Base-by-base conservation (phyloP, 495 filamentous ascomycete species). In the Penicillium tannophilum region DNA sequence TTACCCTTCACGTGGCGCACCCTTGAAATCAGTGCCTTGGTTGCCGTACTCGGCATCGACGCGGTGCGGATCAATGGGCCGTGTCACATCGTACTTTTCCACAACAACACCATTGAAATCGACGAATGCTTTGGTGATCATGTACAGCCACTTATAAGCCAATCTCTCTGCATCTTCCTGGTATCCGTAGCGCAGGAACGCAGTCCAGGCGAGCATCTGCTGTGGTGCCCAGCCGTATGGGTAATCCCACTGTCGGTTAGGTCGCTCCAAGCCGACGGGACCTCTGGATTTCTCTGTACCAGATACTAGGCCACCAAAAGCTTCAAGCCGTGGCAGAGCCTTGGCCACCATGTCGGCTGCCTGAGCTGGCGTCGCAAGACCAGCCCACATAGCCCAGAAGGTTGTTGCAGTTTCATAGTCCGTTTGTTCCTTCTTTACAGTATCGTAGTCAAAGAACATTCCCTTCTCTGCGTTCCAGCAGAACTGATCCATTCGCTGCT, bases 21-120 rank as follows among this genome's bases (percentile, higher is more conserved):
- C 93, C 72, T 92, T 93, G 81, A 98, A 96, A 64, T 96, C 90
- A 20, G 86, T 72, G 1, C 94, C 94, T 70, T 98, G 94, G 68
- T 98, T 98, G 2, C 94, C 94, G 69, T 98, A 98, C 74, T 98
- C 94, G 56, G 94, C 94, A 68, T 91, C 89, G 8, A 98, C 94
- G 23, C 88, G 86, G 70, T 98, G 94, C 26, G 94, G 90, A 64
- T 93, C 91, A 62, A 92, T 84, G 23, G 86, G 86, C 52, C 90
- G 77, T 47, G 94, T 98, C 46, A 98, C 94, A 73, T 98, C 90
- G 76, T 98, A 98, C 72, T 98, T 98, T 77, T 98, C 94, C 1
- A 97, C 94, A 19, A 98, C 92, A 30, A 96, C 91, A 20, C 94
- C 94, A 64, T 97, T 96, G 80, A 92, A 98, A 66, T 98, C 92